These are phyloP conservation scores for Neurospora sp. DNA, from an alignment of 495 filamentous ascomycete genomes.

Conservation along the genomic window DNA sequence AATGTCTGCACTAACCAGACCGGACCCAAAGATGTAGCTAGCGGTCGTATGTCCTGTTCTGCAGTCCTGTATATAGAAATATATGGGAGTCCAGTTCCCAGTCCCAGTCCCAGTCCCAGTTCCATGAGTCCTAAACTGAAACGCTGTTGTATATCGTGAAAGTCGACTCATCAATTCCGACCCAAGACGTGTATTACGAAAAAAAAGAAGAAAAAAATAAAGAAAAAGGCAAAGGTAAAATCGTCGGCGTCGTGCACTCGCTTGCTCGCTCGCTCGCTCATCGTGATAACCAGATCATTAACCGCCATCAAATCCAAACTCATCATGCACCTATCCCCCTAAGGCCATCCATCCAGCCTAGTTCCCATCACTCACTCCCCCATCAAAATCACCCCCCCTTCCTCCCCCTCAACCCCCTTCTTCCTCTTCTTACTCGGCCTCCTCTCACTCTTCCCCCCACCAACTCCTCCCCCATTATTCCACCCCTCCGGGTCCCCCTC, in stretches of 20 bases:
- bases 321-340: neutral
- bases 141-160: neutral
- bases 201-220: neutral
- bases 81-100: neutral
- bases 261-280: neutral
- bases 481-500: slow-evolving; percentile 20
- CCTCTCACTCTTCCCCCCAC: slow-evolving; percentile 1
- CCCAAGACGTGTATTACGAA: neutral
- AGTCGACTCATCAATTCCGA: neutral
- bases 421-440: slow-evolving; percentile 37
- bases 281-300: neutral
- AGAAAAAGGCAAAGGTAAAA: neutral
- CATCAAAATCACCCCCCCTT: neutral
- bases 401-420: slow-evolving; percentile 7
- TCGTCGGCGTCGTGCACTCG: neutral
- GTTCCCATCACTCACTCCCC: neutral
- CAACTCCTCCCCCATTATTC: neutral
- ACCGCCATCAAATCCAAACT: neutral
- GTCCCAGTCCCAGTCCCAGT: neutral
- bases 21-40: neutral
- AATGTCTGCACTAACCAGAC: neutral
- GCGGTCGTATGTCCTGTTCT: neutral
- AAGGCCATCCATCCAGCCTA: neutral
- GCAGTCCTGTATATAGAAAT: neutral
- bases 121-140: neutral